Conservation (phyloP, 768 basidiomycete species). For the Psilocybe cyanescens region DNA sequence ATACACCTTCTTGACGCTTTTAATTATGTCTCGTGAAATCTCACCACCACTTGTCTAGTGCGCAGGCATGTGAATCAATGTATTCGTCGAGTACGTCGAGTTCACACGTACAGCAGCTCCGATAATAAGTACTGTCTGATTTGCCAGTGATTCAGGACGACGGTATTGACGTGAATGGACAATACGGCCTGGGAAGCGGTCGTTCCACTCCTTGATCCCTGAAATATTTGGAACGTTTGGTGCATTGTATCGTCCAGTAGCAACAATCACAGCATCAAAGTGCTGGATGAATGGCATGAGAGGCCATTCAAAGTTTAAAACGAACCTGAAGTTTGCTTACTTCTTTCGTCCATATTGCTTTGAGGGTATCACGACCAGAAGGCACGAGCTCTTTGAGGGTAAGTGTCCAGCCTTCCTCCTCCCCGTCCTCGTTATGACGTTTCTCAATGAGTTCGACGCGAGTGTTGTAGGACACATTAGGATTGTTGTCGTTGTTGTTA, state of each 20-base stretch:
- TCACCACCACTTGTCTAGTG: slow-evolving; percentile 38
- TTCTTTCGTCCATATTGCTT: slow-evolving; percentile 41
- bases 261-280: slow-evolving; percentile 39
- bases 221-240: slow-evolving; percentile 35
- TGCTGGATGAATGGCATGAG: slow-evolving; percentile 26
- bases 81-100: too few species aligned
- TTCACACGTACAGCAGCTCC: slow-evolving; percentile 38
- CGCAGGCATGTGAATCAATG: too few species aligned
- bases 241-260: slow-evolving; percentile 37
- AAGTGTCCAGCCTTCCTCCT: slow-evolving; percentile 38
- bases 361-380: slow-evolving; percentile 18
- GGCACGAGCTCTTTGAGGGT: slow-evolving; percentile 34
- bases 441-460: slow-evolving; percentile 52
- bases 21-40: slow-evolving; percentile 38
- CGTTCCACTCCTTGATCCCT: slow-evolving; percentile 38
- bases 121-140: slow-evolving; percentile 45
- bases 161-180: slow-evolving; percentile 47
- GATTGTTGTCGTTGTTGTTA: slow-evolving; percentile 45
- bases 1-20: slow-evolving; percentile 34
- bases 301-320: background rate
- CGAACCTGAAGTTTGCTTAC: slow-evolving; percentile 20
- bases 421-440: slow-evolving; percentile 27
- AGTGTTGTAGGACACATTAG: slow-evolving; percentile 45
- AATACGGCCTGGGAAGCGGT: slow-evolving; percentile 35
- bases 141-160: slow-evolving; percentile 35